Evolutionary conservation across 179 eudicot genomes (phyloP).

Genomic region (Heliamphora pulchella): DNA sequence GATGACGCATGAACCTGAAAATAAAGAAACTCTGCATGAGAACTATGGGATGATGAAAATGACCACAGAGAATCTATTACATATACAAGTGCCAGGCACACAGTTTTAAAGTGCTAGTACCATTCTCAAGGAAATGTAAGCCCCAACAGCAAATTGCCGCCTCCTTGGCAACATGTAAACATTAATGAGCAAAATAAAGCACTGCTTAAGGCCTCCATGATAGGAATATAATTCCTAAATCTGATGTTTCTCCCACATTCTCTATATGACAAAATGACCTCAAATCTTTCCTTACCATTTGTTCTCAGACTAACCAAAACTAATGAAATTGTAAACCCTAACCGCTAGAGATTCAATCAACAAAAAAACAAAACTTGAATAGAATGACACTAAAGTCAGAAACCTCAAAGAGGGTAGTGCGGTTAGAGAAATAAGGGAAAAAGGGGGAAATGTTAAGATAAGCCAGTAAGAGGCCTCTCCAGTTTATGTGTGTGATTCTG

Average conservation of each 20-base stretch:
- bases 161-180: too few species aligned
- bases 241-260: neutral
- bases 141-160: neutral
- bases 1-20: slow-evolving; percentile 95
- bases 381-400: neutral
- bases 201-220: neutral
- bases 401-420: neutral
- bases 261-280: neutral
- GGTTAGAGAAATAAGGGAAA: neutral
- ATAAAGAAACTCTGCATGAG: slow-evolving; percentile 15
- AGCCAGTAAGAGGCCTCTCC: neutral
- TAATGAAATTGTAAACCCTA: neutral
- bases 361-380: neutral
- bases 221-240: neutral
- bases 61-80: too few species aligned
- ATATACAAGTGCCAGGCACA: too few species aligned
- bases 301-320: neutral
- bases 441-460: neutral
- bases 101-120: neutral
- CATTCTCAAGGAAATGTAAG: neutral
- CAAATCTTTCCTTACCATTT: neutral
- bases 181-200: too few species aligned
- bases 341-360: neutral
- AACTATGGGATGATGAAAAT: neutral
- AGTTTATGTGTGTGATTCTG: neutral